phyloP scores from a whole-genome alignment of 1,139 yeast species.

The Scheffersomyces titani region DNA sequence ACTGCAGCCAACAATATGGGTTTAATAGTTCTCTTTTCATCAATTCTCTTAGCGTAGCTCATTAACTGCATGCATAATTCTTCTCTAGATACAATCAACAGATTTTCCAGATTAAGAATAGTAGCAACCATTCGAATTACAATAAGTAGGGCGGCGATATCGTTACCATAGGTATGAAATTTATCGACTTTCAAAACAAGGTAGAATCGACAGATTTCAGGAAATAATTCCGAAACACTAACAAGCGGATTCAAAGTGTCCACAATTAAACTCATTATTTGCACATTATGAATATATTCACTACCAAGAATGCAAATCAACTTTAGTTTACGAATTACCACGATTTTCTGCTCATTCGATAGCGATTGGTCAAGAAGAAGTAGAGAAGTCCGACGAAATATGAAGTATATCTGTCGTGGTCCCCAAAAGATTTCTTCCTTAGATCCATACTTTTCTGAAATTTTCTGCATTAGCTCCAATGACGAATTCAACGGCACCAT shows the following conservation, averaged over 20 bases:
- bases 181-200: conserved; percentile 9
- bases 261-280: conserved; percentile 22
- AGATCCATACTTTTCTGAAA: conserved; percentile 19
- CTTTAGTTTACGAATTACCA: conserved; percentile 40
- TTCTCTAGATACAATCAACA: neutral
- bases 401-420: conserved; percentile 32
- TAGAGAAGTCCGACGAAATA: conserved; percentile 33
- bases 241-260: conserved; percentile 22
- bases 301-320: conserved; percentile 33
- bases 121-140: conserved; percentile 10
- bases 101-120: neutral
- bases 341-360: conserved; percentile 21
- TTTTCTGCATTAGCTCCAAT: conserved; percentile 18
- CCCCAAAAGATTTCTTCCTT: conserved; percentile 36
- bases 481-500: conserved; percentile 30
- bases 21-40: conserved; percentile 5
- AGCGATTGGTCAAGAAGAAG: conserved; percentile 19
- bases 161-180: conserved; percentile 5
- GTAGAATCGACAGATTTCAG: conserved; percentile 23
- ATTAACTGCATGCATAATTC: neutral
- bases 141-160: neutral
- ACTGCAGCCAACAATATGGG: conserved; percentile 14
- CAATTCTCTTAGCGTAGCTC: conserved; percentile 7
- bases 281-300: conserved; percentile 6
- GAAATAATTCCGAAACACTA: conserved; percentile 11